Conservation (phyloP, 176 grass and related monocot genomes). For the Elymus sibiricus region DNA sequence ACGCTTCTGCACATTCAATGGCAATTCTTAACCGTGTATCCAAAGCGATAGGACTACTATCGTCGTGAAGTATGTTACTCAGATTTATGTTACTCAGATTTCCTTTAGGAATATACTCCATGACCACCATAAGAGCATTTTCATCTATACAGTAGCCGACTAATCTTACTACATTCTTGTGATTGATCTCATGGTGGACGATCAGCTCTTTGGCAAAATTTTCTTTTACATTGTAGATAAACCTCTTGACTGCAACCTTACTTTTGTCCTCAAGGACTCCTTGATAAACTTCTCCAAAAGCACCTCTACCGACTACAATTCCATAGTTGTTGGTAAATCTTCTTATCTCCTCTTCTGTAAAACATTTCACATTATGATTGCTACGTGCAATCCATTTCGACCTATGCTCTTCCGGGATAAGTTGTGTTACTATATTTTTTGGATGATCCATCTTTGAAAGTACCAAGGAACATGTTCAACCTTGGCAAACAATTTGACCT, state of each 20-base stretch:
- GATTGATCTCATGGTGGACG: constrained; percentile 17
- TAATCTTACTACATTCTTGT: constrained; percentile 7
- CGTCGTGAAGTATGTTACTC: not conserved
- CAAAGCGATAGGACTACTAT: not conserved
- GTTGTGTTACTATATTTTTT: not conserved
- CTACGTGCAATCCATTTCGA: not conserved
- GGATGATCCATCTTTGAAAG: not conserved
- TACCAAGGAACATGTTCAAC: not conserved
- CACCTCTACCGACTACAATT: not conserved
- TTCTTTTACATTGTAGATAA: not conserved
- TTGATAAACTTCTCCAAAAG: not conserved
- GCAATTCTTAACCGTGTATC: not conserved
- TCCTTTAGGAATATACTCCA: constrained; percentile 1
- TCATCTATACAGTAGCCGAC: not conserved
- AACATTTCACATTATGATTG: not conserved
- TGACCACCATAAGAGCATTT: not conserved
- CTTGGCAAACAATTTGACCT: not conserved
- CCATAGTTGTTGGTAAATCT: constrained; percentile 15
- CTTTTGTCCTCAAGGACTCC: not conserved
- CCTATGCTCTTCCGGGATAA: not conserved
- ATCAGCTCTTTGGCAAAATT: constrained; percentile 19
- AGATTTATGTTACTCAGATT: not conserved
- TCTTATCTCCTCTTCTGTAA: not conserved
- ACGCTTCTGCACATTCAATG: not conserved
- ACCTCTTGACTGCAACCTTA: constrained; percentile 13